Base-by-base conservation (phyloP, 2,329 filamentous ascomycete species). In the Coniella lustricola region DNA sequence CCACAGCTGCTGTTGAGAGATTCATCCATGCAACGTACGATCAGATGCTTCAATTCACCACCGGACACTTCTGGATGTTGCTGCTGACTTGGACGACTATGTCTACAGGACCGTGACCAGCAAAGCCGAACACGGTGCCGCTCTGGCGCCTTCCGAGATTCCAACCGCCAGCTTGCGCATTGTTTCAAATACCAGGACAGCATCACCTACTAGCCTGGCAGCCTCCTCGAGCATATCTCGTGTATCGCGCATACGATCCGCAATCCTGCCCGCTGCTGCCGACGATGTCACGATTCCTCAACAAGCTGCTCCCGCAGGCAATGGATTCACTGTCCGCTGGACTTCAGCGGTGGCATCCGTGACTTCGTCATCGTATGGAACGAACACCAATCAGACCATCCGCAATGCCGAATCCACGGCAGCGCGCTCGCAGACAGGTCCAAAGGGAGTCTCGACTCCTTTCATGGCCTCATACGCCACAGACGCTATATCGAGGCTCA, bases 221-320 rank as follows among this genome's bases (percentile, higher is more conserved):
- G 41, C 45, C 2, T 17, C 40, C 12, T 33, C 46, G 2, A 32
- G 48, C 31, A 39, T 48, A n/a, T 36, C 45, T 4, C 40, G 40
- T 2, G 45, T 48, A 14, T 16, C 20, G 8, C 25, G 37, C 31
- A 40, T 42, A 21, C 48, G 49, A 45, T 51, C 45, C 10, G 34
- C 45, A 2, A 44, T 48, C 16, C 41, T 51, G 31, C 49, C 49
- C 10, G 40, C 44, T 10, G 48, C 40, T 45, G 36, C 35, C 7
- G 25, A 29, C 25, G 25, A 10, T 7, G 48, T 13, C 48, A 41
- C 7, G 48, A 51, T 36, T 36, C 31, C 34, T 45, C 39, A 7
- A 41, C 48, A 2, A 16, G 44, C 4, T 48, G 45, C 14, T 44
- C 41, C 36, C 34, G 44, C 22, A 48, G 32, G 31, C 44, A 36